Conservation (phyloP, 1,284 basidiomycete genomes). For the Hemileia vastatrix region DNA sequence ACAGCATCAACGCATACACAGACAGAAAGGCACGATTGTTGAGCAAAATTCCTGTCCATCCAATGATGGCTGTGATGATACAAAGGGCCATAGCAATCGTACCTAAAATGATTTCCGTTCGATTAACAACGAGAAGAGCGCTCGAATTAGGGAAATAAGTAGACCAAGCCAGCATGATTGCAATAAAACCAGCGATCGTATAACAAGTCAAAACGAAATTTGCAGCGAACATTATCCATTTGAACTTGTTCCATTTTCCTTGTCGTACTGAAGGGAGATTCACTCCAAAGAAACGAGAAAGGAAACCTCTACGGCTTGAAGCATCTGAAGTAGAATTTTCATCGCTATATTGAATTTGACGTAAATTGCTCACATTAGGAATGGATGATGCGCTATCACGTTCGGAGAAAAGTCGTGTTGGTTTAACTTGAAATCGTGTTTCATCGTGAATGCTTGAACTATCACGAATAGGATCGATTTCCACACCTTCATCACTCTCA, state of each 20-base stretch:
- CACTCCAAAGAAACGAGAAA: no score
- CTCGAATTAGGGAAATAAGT: slow-evolving; percentile 56
- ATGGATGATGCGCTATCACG: no score
- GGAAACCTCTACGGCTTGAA: no score
- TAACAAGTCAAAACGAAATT: slow-evolving; percentile 55
- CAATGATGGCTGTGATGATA: slow-evolving; percentile 58
- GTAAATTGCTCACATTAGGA: no score
- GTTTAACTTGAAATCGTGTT: no score
- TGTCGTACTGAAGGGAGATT: no score
- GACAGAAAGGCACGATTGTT: slow-evolving; percentile 65
- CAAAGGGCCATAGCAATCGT: slow-evolving; percentile 46
- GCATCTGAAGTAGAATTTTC: no score
- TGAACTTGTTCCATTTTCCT: slow-evolving; percentile 67
- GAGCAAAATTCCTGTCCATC: slow-evolving; percentile 58
- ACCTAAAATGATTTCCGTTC: slow-evolving; percentile 52
- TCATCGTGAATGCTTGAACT: no score
- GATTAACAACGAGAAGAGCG: slow-evolving; percentile 56
- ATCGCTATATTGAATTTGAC: no score
- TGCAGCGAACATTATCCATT: slow-evolving; percentile 56
- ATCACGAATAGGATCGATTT: no score
- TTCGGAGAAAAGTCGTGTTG: no score
- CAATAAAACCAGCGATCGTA: slow-evolving; percentile 52
- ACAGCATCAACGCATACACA: slow-evolving; percentile 60
- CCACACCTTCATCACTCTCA: slow-evolving; percentile 25
- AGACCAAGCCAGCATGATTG: slow-evolving; percentile 58